Conservation (phyloP, 192 early-diverging fungal genomes). For the Neocallimastix lanati region DNA sequence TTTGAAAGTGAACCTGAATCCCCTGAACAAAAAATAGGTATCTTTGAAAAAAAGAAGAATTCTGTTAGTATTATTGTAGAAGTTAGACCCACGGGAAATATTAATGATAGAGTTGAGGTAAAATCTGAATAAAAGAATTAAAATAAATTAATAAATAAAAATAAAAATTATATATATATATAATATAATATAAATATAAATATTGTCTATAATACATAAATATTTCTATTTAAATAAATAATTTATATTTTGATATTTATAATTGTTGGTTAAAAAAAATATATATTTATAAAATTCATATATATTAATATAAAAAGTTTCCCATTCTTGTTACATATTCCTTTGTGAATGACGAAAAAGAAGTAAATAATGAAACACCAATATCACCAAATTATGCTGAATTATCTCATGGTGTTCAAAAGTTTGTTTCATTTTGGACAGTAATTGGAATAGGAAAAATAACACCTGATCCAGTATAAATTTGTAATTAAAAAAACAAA, state of each 20-base stretch:
- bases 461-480: not conserved
- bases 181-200: too few species aligned
- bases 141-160: too few species aligned
- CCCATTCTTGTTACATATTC: not conserved
- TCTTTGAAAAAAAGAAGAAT: not conserved
- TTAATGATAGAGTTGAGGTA: not conserved
- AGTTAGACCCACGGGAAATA: not conserved
- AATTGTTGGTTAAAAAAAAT: too few species aligned
- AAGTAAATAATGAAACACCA: not conserved
- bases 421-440: not conserved
- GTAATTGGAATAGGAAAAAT: not conserved
- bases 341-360: not conserved
- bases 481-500: too few species aligned
- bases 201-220: too few species aligned
- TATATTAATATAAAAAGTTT: too few species aligned
- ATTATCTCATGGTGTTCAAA: not conserved
- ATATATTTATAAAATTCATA: too few species aligned
- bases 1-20: not conserved
- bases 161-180: too few species aligned
- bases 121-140: too few species aligned
- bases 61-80: not conserved
- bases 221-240: too few species aligned
- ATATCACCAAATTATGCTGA: not conserved
- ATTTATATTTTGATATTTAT: too few species aligned
- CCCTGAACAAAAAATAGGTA: not conserved